A percentile compares a stretch with the other conserved stretches of the same genome.
Conservation (phyloP, 305 asterid genomes). For the Solanum chacoense region DNA sequence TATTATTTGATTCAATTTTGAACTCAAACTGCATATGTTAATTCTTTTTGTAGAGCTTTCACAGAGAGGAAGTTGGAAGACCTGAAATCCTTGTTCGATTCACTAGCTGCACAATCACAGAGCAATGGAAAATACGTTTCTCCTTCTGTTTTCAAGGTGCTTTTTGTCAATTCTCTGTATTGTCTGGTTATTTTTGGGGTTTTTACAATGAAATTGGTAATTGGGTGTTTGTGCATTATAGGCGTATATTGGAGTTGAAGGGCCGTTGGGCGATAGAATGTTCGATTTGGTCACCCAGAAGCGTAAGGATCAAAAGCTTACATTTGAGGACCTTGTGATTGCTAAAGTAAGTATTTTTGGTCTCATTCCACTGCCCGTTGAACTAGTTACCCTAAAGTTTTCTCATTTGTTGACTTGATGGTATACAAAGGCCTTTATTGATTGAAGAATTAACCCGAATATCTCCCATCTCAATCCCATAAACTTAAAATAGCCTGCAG, state of each 20-base stretch:
- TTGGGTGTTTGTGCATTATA: constrained; percentile 8
- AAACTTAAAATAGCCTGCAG: neutral
- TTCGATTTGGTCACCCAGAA: constrained; percentile 66
- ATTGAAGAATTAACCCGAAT: neutral
- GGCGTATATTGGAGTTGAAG: constrained; percentile 60
- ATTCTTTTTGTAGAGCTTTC: constrained; percentile 47
- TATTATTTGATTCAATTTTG: neutral
- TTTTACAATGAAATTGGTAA: neutral
- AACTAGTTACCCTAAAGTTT: neutral
- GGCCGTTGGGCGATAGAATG: constrained; percentile 72
- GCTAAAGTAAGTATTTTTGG: constrained; percentile 45
- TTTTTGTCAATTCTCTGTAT: neutral
- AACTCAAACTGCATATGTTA: neutral
- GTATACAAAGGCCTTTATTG: neutral
- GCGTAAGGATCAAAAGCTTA: constrained; percentile 61
- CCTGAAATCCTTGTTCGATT: constrained; percentile 46
- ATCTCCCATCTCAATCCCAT: neutral
- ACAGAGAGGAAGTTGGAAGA: constrained; percentile 52
- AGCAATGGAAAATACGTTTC: constrained; percentile 41
- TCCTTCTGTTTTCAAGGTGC: constrained; percentile 63
- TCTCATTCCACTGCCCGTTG: neutral
- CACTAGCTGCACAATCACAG: constrained; percentile 62
- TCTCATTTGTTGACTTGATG: neutral
- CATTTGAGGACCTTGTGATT: constrained; percentile 82
- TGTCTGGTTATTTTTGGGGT: neutral